Evolutionary conservation across 2,329 filamentous ascomycete species (phyloP), one percentile per base, ranked within the genome.

Genomic region (Microcera coccophila): DNA sequence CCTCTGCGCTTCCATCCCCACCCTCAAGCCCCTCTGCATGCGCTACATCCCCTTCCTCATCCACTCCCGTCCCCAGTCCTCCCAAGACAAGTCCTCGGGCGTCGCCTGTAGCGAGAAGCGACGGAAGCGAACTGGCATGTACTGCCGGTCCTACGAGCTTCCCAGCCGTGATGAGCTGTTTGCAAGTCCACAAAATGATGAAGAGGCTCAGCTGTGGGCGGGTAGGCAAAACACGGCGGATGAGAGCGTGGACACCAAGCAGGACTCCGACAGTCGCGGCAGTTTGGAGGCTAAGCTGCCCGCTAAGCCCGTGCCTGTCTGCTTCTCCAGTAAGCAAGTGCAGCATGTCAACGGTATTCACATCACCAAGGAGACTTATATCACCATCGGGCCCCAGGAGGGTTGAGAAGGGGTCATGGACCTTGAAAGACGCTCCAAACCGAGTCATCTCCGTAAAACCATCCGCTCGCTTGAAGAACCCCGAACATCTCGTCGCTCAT

Each of bases 11-110:
- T 72, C 67, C 7, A 63, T 74, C 0, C 72, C 74, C 0, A 72
- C 74, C 0, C 61, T 78, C 5, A 76, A 76, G 42, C 74, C 74
- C 1, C 53, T 75, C 4, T 70, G 72, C 45, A 65, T 64, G 12
- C 65, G 64, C 3, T 59, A 55, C 43, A 41, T 62, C 1, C 59
- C 59, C 11, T 55, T 58, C 28, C 38, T 62, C 14, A 46, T 62
- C 15, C 47, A 49, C 1, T 47, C 56, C 1, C 54, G 46, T 2
- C 56, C 66, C 3, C 53, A 49, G 1, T 41, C 45, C n/a, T 47
- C 50, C 31, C 42, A 55, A 16, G 46, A 52, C n/a, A 52, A 52
- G 18, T 43, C 36, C 1, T 50, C 50, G 2, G 47, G 44, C 5
- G 55, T 46, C 41, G n/a, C n/a, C n/a, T n/a, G n/a, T n/a, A 24